Percentiles rank a stretch among this genome's conserved stretches.
These are phyloP conservation scores for Agrocybe praecox DNA, from an alignment of 768 basidiomycete species.

Conservation along the genomic window DNA sequence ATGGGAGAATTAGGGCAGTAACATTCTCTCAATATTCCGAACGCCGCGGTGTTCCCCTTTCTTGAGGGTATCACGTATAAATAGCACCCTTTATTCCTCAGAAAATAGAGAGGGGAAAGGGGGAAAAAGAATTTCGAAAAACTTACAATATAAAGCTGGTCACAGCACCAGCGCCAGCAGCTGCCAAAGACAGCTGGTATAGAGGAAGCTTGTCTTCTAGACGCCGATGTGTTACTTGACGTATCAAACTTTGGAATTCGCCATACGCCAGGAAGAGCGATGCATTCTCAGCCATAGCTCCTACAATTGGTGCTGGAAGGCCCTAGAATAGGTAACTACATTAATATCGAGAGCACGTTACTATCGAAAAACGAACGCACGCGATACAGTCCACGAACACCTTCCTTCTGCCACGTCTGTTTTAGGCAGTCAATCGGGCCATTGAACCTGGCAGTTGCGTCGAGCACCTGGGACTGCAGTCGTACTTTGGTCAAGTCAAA, in stretches of 20 bases:
- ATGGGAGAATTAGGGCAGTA: too few relatives aligned
- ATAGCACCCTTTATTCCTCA: too few relatives aligned
- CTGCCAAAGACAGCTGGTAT: conserved; percentile 75
- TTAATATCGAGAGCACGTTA: not conserved
- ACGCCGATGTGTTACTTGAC: conserved; percentile 36
- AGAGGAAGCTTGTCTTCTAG: conserved; percentile 55
- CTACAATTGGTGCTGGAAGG: conserved; percentile 89
- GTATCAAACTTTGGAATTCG: conserved; percentile 69
- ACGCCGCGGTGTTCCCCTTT: too few relatives aligned
- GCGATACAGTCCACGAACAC: conserved; percentile 82
- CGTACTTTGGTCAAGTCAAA: conserved; percentile 94
- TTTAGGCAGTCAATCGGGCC: conserved; percentile 90
- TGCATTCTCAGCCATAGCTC: conserved; percentile 95
- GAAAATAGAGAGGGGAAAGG: too few relatives aligned
- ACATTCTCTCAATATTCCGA: too few relatives aligned
- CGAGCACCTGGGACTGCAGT: conserved; percentile 85
- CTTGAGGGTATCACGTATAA: too few relatives aligned
- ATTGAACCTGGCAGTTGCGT: conserved; percentile 63
- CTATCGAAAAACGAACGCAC: conserved; percentile 45
- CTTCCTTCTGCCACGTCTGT: conserved; percentile 83
- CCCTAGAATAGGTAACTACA: conserved; percentile 62
- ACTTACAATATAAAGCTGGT: conserved; percentile 88
- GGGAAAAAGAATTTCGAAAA: conserved; percentile 33
- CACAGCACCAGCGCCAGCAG: conserved; percentile 83
- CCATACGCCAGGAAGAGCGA: conserved; percentile 86